A percentile compares a stretch with the other conserved stretches of the same genome.
Conservation (phyloP, 345 rosid species). For the thale cress (Arabidopsis thaliana) region TAIR10.1 NC_003076.8:7810001-7810500, state of each 20-base stretch:
- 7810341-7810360: conserved; percentile 35
- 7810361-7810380: neutral
- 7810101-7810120: conserved; percentile 42
- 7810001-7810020: conserved; percentile 33
- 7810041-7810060: conserved; percentile 39
- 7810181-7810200: conserved; percentile 29
- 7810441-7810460: conserved; percentile 5
- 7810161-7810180: conserved; percentile 21
- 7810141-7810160: conserved; percentile 49
- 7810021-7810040: conserved; percentile 7
- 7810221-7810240: neutral
- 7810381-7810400: neutral
- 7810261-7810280: conserved; percentile 17
- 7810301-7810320: conserved; percentile 33
- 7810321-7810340: conserved; percentile 26
- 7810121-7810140: conserved; percentile 49
- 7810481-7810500: conserved; percentile 8
- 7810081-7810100: conserved; percentile 41
- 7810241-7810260: conserved; percentile 36
- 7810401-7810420: neutral
- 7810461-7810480: conserved; percentile 13
- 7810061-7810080: conserved; percentile 25
- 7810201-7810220: neutral
- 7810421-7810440: neutral
- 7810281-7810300: conserved; percentile 4